Percentiles rank a stretch among this genome's conserved stretches.
Evolutionary conservation across 164 flowering plant species (phyloP).

Genomic region (Kalanchoe fedtschenkoi): DNA sequence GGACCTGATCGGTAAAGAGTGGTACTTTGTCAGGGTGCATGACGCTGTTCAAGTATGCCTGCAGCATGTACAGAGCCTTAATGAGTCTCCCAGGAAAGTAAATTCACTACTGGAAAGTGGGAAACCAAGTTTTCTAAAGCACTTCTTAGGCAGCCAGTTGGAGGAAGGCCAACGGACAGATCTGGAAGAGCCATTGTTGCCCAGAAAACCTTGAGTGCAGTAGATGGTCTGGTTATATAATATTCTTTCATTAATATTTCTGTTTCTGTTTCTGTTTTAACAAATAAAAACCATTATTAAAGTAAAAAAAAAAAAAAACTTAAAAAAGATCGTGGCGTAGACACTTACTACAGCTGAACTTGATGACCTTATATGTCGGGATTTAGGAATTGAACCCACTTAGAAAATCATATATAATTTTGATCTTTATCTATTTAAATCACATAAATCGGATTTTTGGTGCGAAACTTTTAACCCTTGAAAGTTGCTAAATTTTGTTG

Average conservation of each 20-base stretch:
- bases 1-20: constrained; percentile 84
- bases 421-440: too few relatives aligned
- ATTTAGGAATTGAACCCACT: too few relatives aligned
- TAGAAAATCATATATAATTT: too few relatives aligned
- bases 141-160: constrained; percentile 23
- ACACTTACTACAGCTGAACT: too few relatives aligned
- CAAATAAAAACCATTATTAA: too few relatives aligned
- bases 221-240: background rate
- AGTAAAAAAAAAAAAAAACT: too few relatives aligned
- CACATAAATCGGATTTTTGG: too few relatives aligned
- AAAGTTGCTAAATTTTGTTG: too few relatives aligned
- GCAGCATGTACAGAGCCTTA: constrained; percentile 54
- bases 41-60: constrained; percentile 98
- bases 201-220: background rate
- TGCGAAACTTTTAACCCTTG: too few relatives aligned
- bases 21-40: constrained; percentile 94
- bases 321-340: too few relatives aligned
- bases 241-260: background rate
- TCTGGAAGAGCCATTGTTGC: background rate
- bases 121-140: constrained; percentile 26
- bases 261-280: too few relatives aligned
- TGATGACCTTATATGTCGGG: too few relatives aligned
- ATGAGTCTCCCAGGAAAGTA: constrained; percentile 22
- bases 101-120: constrained; percentile 12
- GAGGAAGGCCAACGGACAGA: constrained; percentile 31